phyloP scores from a whole-genome alignment of 257 asterid genomes.

The Fraxinus cuspidata region DNA sequence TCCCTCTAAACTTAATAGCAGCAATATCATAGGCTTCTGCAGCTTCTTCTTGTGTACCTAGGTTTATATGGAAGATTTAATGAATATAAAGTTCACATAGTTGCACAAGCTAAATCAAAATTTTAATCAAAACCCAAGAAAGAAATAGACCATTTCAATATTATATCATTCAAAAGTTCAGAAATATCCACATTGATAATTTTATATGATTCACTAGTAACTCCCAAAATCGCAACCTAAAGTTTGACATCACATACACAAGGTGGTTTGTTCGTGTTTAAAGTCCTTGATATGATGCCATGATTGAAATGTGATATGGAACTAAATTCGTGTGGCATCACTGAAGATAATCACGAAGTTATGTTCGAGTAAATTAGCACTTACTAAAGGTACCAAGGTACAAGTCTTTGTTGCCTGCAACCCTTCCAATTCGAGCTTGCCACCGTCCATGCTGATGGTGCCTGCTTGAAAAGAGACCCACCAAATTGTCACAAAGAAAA shows the following conservation, averaged over 20 bases:
- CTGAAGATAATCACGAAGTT: neutral
- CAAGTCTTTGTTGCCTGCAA: constrained; percentile 97
- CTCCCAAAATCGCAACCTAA: too few species aligned
- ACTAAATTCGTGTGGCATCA: constrained; percentile 12
- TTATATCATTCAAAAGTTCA: too few species aligned
- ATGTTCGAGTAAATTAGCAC: neutral
- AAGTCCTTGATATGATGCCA: too few species aligned
- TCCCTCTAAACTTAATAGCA: constrained; percentile 79
- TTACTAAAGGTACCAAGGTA: constrained; percentile 95
- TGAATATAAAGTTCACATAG: neutral
- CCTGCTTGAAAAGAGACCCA: constrained; percentile 47
- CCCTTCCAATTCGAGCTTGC: constrained; percentile 96
- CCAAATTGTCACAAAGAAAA: constrained; percentile 34
- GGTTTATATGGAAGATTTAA: neutral
- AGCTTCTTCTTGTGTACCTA: constrained; percentile 92
- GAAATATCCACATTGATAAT: too few species aligned
- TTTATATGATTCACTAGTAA: too few species aligned
- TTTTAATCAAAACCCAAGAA: too few species aligned
- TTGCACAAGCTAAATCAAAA: too few species aligned
- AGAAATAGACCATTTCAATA: too few species aligned
- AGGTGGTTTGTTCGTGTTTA: too few species aligned
- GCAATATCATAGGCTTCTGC: constrained; percentile 91
- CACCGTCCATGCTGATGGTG: constrained; percentile 95
- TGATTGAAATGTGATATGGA: too few species aligned
- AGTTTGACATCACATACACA: too few species aligned